These are phyloP conservation scores for Vitis hybrid DNA, from an alignment of 177 flowering plant species.

Conservation along the genomic window DNA sequence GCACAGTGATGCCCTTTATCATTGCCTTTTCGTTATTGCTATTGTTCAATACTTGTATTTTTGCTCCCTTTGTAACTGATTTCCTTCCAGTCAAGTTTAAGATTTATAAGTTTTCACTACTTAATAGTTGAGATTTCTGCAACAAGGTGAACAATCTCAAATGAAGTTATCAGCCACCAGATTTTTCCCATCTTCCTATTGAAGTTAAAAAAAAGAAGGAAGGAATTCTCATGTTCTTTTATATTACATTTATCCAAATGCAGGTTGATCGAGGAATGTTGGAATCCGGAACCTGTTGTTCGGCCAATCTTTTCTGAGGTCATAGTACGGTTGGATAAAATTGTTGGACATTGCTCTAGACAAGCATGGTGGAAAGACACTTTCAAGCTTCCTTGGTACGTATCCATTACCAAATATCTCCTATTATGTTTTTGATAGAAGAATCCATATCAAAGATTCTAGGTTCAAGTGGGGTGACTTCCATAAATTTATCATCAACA, in stretches of 20 bases:
- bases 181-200: background rate
- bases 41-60: too few relatives aligned
- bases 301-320: slow-evolving; percentile 89
- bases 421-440: background rate
- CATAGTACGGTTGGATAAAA: slow-evolving; percentile 74
- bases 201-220: background rate
- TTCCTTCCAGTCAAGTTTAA: too few relatives aligned
- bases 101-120: too few relatives aligned
- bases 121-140: too few relatives aligned
- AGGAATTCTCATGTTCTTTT: background rate
- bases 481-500: background rate
- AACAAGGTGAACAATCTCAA: too few relatives aligned
- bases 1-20: too few relatives aligned
- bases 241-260: background rate
- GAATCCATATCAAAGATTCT: too few relatives aligned
- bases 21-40: too few relatives aligned
- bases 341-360: slow-evolving; percentile 63
- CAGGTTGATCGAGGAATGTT: slow-evolving; percentile 95
- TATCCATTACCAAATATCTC: slow-evolving; percentile 1
- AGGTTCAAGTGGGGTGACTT: too few relatives aligned
- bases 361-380: slow-evolving; percentile 99
- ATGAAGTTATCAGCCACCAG: too few relatives aligned
- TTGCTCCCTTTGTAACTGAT: too few relatives aligned
- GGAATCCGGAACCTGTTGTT: slow-evolving; percentile 60
- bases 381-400: slow-evolving; percentile 92